Percentiles rank a stretch among this genome's conserved stretches.
phyloP scores from a whole-genome alignment of 768 basidiomycete species.

The Hydnum rufescens region DNA sequence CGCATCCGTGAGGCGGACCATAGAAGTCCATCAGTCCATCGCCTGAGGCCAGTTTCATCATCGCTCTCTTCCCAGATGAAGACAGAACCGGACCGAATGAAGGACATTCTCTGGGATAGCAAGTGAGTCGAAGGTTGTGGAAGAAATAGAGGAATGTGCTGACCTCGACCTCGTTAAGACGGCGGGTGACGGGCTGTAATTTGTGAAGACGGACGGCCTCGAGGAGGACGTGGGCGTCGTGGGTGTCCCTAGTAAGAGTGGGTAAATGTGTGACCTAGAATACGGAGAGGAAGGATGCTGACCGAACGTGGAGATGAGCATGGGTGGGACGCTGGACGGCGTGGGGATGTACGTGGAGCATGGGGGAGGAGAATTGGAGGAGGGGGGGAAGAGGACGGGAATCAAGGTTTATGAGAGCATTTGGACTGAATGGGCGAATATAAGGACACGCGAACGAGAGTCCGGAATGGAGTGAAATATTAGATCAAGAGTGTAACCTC shows the following conservation, averaged over 20 bases:
- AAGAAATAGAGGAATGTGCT: not conserved
- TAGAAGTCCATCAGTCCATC: slow-evolving; percentile 49
- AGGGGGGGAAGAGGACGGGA: too few species aligned
- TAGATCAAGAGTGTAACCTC: too few species aligned
- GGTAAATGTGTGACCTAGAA: not conserved
- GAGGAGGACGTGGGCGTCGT: slow-evolving; percentile 44
- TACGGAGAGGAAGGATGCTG: not conserved
- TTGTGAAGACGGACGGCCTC: slow-evolving; percentile 40
- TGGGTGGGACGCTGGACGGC: slow-evolving; percentile 45
- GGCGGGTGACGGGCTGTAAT: slow-evolving; percentile 30
- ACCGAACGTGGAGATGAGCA: slow-evolving; percentile 38
- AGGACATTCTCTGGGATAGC: slow-evolving; percentile 26
- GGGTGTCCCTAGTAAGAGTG: slow-evolving; percentile 23
- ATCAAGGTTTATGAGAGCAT: not conserved
- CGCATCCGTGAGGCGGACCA: slow-evolving; percentile 45
- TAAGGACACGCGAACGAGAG: too few species aligned
- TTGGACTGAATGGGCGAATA: not conserved
- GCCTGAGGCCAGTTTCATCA: slow-evolving; percentile 40
- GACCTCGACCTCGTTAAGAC: slow-evolving; percentile 32
- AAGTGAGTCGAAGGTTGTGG: not conserved
- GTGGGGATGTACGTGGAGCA: slow-evolving; percentile 21
- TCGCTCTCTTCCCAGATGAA: slow-evolving; percentile 57
- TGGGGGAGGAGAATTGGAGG: slow-evolving; percentile 7
- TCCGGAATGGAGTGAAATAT: too few species aligned
- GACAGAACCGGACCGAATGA: slow-evolving; percentile 38